Percentiles rank a stretch among this genome's conserved stretches.
Evolutionary conservation across 139 green algal genomes (phyloP).

Genomic region (Haematococcus lacustris): DNA sequence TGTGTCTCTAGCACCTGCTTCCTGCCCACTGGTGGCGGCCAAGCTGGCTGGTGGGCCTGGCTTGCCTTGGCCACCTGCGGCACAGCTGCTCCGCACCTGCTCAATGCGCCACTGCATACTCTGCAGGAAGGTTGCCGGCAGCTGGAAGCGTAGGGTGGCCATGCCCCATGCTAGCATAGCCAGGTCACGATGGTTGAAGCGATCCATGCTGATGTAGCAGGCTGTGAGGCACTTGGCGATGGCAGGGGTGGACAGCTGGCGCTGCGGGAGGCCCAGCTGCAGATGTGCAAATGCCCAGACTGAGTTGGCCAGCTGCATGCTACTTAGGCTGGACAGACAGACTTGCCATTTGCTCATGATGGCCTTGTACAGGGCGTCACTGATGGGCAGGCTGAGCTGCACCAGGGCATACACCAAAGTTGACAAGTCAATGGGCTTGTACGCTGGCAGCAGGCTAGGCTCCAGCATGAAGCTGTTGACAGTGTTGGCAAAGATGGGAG

Average conservation of each 20-base stretch:
- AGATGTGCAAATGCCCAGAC: constrained; percentile 1
- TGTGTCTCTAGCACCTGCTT: no score
- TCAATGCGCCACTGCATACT: constrained; percentile 1
- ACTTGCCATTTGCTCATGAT: not conserved
- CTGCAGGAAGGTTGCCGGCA: not conserved
- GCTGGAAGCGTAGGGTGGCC: not conserved
- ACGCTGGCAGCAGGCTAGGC: not conserved
- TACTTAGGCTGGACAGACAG: not conserved
- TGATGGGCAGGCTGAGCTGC: constrained; percentile 6
- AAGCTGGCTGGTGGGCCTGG: no score
- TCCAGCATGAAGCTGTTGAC: not conserved
- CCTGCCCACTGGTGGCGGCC: no score
- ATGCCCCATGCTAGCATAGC: not conserved
- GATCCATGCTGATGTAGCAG: not conserved
- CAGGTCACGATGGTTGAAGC: constrained; percentile 3
- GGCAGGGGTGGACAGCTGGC: not conserved
- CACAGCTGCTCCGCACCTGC: no score
- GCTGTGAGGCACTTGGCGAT: constrained; percentile 1
- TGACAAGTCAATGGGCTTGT: constrained; percentile 7
- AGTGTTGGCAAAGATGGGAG: not conserved
- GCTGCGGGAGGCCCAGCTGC: not conserved
- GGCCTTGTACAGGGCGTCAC: not conserved
- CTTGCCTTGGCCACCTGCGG: no score
- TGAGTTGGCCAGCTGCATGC: constrained; percentile 1
- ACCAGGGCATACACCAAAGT: constrained; percentile 9